Evolutionary conservation across 441 rosid species (phyloP).

Genomic region (Syzygium syzygioides): DNA sequence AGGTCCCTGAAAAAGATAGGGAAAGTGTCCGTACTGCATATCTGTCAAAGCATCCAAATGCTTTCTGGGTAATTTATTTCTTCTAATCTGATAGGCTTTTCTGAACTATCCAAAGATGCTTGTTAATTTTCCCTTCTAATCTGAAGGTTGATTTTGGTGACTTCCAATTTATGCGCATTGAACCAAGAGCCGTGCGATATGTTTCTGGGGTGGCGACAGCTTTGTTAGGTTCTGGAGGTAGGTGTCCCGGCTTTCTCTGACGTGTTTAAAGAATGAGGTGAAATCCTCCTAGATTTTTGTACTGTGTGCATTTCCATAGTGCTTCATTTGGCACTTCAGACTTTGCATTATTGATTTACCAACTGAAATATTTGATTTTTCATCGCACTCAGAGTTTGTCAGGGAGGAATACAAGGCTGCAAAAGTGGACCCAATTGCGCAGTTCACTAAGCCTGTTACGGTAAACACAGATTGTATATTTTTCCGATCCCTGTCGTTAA

Average conservation of each 20-base stretch:
- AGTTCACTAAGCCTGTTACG: conserved; percentile 75
- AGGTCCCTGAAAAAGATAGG: conserved; percentile 62
- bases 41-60: conserved; percentile 83
- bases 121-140: background rate
- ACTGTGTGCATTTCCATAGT: background rate
- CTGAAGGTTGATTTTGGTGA: conserved; percentile 90
- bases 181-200: conserved; percentile 72
- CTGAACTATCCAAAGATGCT: background rate
- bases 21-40: conserved; percentile 61
- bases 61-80: conserved; percentile 67
- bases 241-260: background rate
- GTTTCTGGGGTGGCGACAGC: conserved; percentile 91
- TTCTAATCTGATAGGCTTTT: background rate
- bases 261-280: background rate
- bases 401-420: conserved; percentile 59
- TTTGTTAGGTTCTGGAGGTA: conserved; percentile 89
- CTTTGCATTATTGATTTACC: background rate
- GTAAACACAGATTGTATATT: conserved; percentile 22
- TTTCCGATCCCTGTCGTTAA: background rate
- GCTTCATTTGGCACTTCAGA: background rate
- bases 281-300: background rate
- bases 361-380: background rate
- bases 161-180: conserved; percentile 70
- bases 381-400: conserved; percentile 47
- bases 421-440: conserved; percentile 77